Evolutionary conservation across 2,329 filamentous ascomycete species (phyloP).

Genomic region (Colletotrichum karsti): DNA sequence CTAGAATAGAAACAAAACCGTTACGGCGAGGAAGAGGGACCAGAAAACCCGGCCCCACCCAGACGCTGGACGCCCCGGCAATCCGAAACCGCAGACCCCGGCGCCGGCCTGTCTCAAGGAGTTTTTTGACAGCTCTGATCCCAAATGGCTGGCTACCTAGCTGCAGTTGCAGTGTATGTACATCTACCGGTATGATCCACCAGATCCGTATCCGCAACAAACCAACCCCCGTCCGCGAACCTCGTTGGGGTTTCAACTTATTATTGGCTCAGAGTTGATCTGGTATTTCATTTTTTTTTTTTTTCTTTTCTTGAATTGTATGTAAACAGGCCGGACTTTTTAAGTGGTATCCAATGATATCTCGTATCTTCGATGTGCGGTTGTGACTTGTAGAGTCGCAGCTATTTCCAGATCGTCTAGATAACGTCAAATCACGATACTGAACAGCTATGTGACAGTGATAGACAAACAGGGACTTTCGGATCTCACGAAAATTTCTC

Average conservation of each 20-base stretch:
- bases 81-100: conserved; percentile 16
- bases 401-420: conserved; percentile 11
- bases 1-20: conserved; percentile 11
- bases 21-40: background rate
- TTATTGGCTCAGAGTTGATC: conserved; percentile 10
- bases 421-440: too few species aligned
- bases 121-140: conserved; percentile 4
- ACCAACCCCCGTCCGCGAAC: background rate
- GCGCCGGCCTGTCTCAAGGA: conserved; percentile 19
- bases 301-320: background rate
- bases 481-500: background rate
- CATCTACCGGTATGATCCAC: background rate
- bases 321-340: background rate
- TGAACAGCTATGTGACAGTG: too few species aligned
- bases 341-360: background rate
- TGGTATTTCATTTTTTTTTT: background rate
- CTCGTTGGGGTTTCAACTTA: background rate
- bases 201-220: background rate
- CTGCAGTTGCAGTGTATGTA: too few species aligned
- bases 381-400: conserved; percentile 10
- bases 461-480: too few species aligned
- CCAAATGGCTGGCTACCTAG: too few species aligned
- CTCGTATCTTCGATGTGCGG: background rate
- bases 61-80: background rate
- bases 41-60: background rate